Evolutionary conservation across 2,329 filamentous ascomycete species (phyloP).

Genomic region (Microdochium trichocladiopsis): DNA sequence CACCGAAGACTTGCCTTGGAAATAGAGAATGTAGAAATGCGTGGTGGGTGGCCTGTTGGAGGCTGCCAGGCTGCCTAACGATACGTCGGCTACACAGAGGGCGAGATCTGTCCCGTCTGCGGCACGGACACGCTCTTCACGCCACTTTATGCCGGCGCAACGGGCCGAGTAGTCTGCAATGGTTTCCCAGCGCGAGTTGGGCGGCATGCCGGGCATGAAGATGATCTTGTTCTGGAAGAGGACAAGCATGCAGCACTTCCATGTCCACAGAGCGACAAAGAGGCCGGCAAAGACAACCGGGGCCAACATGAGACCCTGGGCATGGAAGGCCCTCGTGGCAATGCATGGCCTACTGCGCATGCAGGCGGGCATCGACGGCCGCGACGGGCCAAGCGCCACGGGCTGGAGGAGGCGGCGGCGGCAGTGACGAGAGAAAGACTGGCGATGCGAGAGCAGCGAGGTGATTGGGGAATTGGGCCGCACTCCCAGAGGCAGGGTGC

Average conservation of each 20-base stretch:
- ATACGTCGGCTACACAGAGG: conserved; percentile 45
- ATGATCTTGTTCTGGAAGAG: conserved; percentile 76
- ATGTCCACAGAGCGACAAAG: conserved; percentile 55
- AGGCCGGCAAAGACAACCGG: conserved; percentile 62
- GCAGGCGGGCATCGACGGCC: background rate
- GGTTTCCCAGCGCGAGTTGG: conserved; percentile 60
- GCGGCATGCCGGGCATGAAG: conserved; percentile 71
- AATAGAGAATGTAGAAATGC: conserved; percentile 49
- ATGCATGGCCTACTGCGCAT: conserved; percentile 1
- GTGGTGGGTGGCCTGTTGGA: conserved; percentile 8
- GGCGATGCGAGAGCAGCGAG: conserved; percentile 10
- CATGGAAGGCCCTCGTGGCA: conserved; percentile 21
- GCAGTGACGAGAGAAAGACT: background rate
- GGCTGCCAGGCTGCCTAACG: conserved; percentile 9
- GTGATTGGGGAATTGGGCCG: conserved; percentile 8
- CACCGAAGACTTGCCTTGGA: conserved; percentile 49
- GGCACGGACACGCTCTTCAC: conserved; percentile 52
- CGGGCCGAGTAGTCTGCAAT: conserved; percentile 55
- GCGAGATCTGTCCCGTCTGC: conserved; percentile 60
- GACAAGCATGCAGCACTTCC: conserved; percentile 68
- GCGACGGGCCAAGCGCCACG: conserved; percentile 3
- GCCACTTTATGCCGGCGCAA: conserved; percentile 59
- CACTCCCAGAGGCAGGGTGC: background rate
- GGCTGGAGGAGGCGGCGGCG: conserved; percentile 7
- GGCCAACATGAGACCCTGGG: conserved; percentile 46